Evolutionary conservation across 148 eudicot genomes (phyloP).

Genomic region (Linanthus parryae): DNA sequence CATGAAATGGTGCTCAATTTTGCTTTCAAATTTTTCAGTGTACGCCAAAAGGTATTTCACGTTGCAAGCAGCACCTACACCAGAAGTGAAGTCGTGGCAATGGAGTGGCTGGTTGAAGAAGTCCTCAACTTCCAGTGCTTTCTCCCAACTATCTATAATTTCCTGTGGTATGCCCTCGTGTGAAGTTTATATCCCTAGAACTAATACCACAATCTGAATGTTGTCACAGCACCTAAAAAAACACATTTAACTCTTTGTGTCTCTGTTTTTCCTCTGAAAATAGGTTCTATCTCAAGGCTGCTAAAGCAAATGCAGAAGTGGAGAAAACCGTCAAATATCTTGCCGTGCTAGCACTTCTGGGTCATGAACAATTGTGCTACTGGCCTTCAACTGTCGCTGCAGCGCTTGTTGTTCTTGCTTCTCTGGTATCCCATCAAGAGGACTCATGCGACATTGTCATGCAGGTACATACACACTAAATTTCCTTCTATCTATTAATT

Average conservation of each 20-base stretch:
- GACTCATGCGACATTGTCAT: slow-evolving; percentile 47
- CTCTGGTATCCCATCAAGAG: slow-evolving; percentile 42
- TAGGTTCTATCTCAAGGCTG: slow-evolving; percentile 97
- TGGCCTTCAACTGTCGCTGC: slow-evolving; percentile 99
- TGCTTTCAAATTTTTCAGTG: no score
- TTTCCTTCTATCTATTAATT: not conserved
- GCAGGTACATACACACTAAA: slow-evolving; percentile 35
- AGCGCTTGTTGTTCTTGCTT: slow-evolving; percentile 67
- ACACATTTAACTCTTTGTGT: not conserved
- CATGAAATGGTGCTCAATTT: no score
- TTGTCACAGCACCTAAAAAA: no score
- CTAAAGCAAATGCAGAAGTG: slow-evolving; percentile 58
- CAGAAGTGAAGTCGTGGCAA: slow-evolving; percentile 88
- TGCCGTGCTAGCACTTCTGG: slow-evolving; percentile 60
- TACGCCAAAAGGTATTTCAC: slow-evolving; percentile 43
- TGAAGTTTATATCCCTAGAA: not conserved
- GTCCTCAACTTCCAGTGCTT: slow-evolving; percentile 79
- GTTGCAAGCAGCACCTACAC: slow-evolving; percentile 54
- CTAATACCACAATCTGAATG: not conserved
- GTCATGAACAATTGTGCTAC: slow-evolving; percentile 63
- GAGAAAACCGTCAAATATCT: slow-evolving; percentile 51
- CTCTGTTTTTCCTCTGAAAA: not conserved
- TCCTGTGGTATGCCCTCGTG: slow-evolving; percentile 67
- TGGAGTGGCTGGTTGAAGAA: slow-evolving; percentile 97
- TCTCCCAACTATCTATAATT: slow-evolving; percentile 77